Evolutionary conservation across 208 protist species (phyloP).

Genomic region (Crithidia expoeki): DNA sequence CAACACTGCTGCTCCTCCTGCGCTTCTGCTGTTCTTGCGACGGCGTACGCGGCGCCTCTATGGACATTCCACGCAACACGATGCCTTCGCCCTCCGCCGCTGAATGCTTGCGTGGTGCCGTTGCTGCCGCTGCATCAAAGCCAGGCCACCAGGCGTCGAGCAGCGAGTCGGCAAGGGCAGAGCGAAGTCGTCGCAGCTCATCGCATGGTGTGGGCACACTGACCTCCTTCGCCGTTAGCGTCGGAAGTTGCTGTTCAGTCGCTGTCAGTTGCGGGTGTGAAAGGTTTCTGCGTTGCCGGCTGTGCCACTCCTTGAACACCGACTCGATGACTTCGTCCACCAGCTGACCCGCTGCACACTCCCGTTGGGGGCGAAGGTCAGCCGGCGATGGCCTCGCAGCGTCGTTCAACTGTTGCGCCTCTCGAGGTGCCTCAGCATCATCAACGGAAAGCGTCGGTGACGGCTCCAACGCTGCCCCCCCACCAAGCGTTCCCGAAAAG

Average conservation of each 20-base stretch:
- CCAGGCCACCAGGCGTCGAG: slow-evolving; percentile 1
- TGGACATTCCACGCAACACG: neutral
- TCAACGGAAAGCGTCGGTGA: neutral
- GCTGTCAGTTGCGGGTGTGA: neutral
- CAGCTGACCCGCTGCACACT: neutral
- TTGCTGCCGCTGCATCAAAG: neutral
- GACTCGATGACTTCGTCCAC: neutral
- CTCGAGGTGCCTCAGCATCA: neutral
- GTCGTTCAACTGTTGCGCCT: neutral
- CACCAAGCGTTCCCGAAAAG: neutral
- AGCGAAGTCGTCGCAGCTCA: slow-evolving; percentile 3
- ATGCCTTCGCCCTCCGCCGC: neutral
- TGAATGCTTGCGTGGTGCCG: neutral
- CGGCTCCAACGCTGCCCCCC: neutral
- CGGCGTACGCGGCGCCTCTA: neutral
- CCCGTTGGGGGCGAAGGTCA: neutral
- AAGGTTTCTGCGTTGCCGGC: neutral
- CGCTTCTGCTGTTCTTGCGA: neutral
- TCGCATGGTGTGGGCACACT: too few species aligned
- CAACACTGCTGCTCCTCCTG: neutral
- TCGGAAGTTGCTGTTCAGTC: neutral
- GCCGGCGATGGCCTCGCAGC: neutral
- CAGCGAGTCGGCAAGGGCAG: neutral
- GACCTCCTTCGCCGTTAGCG: neutral
- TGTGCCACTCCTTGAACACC: neutral